Evolutionary conservation across 371 early-diverging fungal genomes (phyloP).

Genomic region (Circinella minor): DNA sequence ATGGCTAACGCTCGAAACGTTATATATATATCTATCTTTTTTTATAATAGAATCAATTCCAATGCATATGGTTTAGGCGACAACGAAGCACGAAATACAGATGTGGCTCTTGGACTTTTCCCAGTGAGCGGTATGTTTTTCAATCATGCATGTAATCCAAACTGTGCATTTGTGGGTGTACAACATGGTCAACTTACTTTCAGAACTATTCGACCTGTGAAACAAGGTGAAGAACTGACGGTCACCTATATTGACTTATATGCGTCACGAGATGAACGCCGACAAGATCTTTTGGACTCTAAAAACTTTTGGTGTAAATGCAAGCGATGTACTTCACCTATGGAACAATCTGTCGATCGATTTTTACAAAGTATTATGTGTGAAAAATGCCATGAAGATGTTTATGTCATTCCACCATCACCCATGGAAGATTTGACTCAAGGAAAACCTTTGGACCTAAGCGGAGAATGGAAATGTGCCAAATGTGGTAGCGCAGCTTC

Average conservation of each 20-base stretch:
- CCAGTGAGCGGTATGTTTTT: conserved; percentile 68
- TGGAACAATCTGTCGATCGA: conserved; percentile 69
- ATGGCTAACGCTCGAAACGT: too few species aligned
- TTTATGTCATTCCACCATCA: conserved; percentile 65
- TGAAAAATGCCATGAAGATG: conserved; percentile 58
- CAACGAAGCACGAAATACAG: conserved; percentile 54
- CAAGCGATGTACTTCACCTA: conserved; percentile 61
- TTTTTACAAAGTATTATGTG: conserved; percentile 72
- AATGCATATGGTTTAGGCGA: conserved; percentile 64
- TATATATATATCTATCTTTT: not conserved
- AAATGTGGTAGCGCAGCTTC: conserved; percentile 50
- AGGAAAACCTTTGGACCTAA: conserved; percentile 26
- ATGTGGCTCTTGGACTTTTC: conserved; percentile 67
- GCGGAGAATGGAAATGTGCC: conserved; percentile 51
- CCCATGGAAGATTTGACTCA: conserved; percentile 32
- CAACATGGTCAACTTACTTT: conserved; percentile 57
- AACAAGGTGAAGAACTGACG: conserved; percentile 60
- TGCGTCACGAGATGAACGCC: conserved; percentile 71
- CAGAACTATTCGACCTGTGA: conserved; percentile 62
- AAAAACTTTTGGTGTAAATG: conserved; percentile 81
- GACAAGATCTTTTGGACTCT: conserved; percentile 59
- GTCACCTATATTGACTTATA: conserved; percentile 72
- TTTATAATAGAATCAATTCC: conserved; percentile 53
- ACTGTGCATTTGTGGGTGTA: conserved; percentile 63
- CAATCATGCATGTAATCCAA: conserved; percentile 73